Evolutionary conservation across 1,284 basidiomycete genomes (phyloP), one percentile per base, ranked within the genome.

Genomic region (Ceratobasidium sp.): DNA sequence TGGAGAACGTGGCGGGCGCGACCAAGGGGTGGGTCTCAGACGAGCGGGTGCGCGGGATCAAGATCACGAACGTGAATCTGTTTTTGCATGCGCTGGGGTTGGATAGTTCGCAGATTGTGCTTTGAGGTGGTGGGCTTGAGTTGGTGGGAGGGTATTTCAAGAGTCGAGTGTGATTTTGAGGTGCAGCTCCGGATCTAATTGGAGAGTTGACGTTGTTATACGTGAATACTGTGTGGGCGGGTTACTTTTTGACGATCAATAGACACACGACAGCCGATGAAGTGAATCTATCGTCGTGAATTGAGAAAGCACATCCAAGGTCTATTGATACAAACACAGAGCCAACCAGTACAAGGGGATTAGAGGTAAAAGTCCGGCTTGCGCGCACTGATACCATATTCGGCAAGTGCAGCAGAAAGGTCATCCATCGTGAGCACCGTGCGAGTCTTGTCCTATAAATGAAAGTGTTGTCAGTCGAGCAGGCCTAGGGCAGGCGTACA

Each of bases 341-440:
- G 38, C 38, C 48, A 61, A 12, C 7, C 9, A 59, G n/a, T 59
- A 38, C 56, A 59, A 18, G 18, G 44, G 14, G 49, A 28, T 49
- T 33, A 93, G 81, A 92, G 83, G 80, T 91, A 94, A 80, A 92
- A 96, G 75, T 96, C 94, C 21, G 94, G 92, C 78, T 95, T 95
- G 79, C 91, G 89, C n/a, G 93, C 87, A 77, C 92, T 95, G 77
- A 98, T 95, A 6, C 97, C 96, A 79, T 98, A 98, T 81, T 99
- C 97, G 49, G 88, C 86, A 30, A 99, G 86, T 0, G 97, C 97
- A 7, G 95, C 86, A 74, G 91, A 92, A 58, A 99, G 84, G 79
- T 99, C 97, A 75, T 99, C 97, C 95, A 98, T 98, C 5, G 95
- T 98, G 74, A 99, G 83, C 0, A 96, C 95, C n/a, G 97, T 98